These are phyloP conservation scores for Dendrobium chrysotoxum DNA, from an alignment of 106 monocot genomes.

Conservation along the genomic window DNA sequence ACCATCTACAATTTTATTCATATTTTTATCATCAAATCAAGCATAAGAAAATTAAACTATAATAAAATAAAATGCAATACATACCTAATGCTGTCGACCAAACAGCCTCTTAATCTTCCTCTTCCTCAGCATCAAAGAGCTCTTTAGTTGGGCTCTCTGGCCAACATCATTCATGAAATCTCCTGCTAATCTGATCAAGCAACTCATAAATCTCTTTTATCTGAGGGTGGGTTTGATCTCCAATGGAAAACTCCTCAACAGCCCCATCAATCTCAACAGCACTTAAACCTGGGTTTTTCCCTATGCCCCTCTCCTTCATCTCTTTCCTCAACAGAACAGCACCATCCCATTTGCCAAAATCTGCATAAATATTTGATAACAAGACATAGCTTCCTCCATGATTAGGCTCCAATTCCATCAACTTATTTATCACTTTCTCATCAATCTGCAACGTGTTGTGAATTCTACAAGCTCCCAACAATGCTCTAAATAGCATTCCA, in stretches of 20 bases:
- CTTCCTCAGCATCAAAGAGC: too few species aligned
- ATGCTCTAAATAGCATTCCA: slow-evolving; percentile 23
- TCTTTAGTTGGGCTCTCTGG: too few species aligned
- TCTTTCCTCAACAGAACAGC: slow-evolving; percentile 27
- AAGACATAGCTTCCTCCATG: slow-evolving; percentile 43
- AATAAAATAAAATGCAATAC: too few species aligned
- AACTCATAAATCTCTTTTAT: slow-evolving; percentile 30
- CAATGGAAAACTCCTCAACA: slow-evolving; percentile 32
- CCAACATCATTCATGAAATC: neutral
- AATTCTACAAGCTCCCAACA: slow-evolving; percentile 27
- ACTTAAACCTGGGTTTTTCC: slow-evolving; percentile 48
- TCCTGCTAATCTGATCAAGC: slow-evolving; percentile 27
- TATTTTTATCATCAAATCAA: too few species aligned
- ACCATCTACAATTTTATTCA: too few species aligned
- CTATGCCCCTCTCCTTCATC: slow-evolving; percentile 35
- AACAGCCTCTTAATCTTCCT: neutral
- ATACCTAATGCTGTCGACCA: neutral
- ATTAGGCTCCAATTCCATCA: slow-evolving; percentile 30
- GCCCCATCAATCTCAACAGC: slow-evolving; percentile 37
- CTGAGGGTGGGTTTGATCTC: slow-evolving; percentile 20
- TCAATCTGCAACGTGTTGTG: slow-evolving; percentile 15
- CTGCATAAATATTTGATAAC: slow-evolving; percentile 53
- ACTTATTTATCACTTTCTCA: neutral
- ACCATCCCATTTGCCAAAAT: slow-evolving; percentile 31
- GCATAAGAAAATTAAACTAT: too few species aligned